Base-by-base conservation (phyloP, 768 basidiomycete species). In the Phylloporus arenicola region DNA sequence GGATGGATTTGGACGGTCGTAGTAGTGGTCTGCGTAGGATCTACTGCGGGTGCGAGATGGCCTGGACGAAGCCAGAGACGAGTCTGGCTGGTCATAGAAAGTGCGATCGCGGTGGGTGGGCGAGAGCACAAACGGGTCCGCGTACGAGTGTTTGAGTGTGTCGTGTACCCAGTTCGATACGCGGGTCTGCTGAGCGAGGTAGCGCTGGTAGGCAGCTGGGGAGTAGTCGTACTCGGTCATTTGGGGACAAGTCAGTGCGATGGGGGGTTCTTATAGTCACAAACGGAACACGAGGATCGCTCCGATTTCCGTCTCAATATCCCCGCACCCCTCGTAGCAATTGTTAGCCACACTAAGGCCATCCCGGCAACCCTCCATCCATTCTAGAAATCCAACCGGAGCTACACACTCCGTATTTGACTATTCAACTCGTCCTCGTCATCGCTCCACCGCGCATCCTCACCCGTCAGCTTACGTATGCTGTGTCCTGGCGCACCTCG, bases 201-300 rank as follows among this genome's bases (percentile, higher is more conserved):
- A 69, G 10, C 69, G 72, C 47, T 79, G 70, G 57, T 73, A 68
- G 25, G 78, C 79, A 58, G 76, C 78, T 17, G 78, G 78, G 47
- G 79, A 80, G 63, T 70, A 81, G 67, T 81, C 80, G 74, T 81
- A 81, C 63, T 81, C 79, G 25, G 79, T 80, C 79, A 81, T 81
- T 24, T 43, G 35, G 27, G 46, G 49, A 49, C 41, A 37, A 37
- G 48, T 42, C 6, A 13, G 12, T 5, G 8, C 7, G 5, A 6
- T 9, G 16, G 13, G 5, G 16, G 27, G 12, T 50, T 50, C 43
- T 43, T 50, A 50, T 50, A 43, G 29, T 49, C 34, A 27, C 42
- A 50, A 48, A 34, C 47, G 40, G 41, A 48, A 42, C 47, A 43
- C 33, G 42, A 43, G 48, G 48, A 50, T 50, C 48, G 48, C 48